Evolutionary conservation across 768 basidiomycete genomes (phyloP).

Genomic region (Crucibulum laeve): DNA sequence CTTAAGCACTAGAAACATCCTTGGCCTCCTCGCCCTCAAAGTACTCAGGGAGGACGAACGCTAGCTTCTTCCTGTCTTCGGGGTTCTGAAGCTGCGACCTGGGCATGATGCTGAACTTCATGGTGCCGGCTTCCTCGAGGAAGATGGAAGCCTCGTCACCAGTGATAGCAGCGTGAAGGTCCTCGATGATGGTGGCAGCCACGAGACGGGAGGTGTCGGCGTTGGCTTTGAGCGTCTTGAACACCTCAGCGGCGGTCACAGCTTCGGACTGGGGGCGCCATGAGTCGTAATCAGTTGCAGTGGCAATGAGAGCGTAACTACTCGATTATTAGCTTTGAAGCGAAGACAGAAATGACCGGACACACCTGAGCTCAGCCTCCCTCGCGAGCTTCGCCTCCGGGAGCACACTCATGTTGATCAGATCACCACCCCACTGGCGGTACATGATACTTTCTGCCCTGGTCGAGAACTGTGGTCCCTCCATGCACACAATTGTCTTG

Average conservation of each 20-base stretch:
- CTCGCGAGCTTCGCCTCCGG: conserved; percentile 97
- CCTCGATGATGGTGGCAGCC: conserved; percentile 63
- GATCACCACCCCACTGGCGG: conserved; percentile 84
- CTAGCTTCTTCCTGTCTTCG: conserved; percentile 65
- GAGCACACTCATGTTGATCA: conserved; percentile 96
- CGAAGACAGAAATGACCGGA: conserved; percentile 1
- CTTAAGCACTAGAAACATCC: too few species aligned
- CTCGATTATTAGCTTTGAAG: not conserved
- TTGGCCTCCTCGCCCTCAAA: conserved; percentile 42
- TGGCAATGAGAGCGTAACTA: conserved; percentile 91
- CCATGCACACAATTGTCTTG: conserved; percentile 93
- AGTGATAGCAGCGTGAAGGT: conserved; percentile 55
- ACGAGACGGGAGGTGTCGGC: conserved; percentile 82
- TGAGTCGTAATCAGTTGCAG: conserved; percentile 92
- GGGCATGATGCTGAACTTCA: conserved; percentile 86
- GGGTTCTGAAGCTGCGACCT: conserved; percentile 44
- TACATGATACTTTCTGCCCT: conserved; percentile 96
- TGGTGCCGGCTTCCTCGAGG: conserved; percentile 70
- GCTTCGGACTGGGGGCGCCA: conserved; percentile 80
- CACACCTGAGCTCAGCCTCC: conserved; percentile 89
- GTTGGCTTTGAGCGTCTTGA: conserved; percentile 84
- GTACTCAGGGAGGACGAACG: conserved; percentile 76
- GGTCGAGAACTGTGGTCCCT: conserved; percentile 98
- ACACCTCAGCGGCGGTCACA: conserved; percentile 88
- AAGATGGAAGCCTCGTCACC: conserved; percentile 35